Evolutionary conservation across 2,329 filamentous ascomycete species (phyloP).

Genomic region (Xylaria sp.): DNA sequence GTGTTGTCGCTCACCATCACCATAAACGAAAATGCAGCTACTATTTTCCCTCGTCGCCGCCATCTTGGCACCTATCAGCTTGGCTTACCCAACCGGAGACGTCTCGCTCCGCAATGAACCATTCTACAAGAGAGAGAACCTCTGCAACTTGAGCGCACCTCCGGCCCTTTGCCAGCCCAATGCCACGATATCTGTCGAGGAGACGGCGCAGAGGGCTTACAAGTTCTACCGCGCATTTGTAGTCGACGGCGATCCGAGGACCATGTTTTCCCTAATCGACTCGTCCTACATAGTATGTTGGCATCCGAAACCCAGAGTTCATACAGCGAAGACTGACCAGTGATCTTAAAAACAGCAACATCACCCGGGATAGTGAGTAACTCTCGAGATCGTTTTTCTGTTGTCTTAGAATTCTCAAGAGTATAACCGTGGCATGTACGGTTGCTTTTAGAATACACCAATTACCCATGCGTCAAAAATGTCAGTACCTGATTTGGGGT

Average conservation of each 20-base stretch:
- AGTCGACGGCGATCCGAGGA: slow-evolving; percentile 53
- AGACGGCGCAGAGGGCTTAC: slow-evolving; percentile 54
- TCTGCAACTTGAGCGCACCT: slow-evolving; percentile 52
- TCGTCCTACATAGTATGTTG: slow-evolving; percentile 51
- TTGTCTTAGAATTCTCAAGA: background rate
- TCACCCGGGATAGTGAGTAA: slow-evolving; percentile 50
- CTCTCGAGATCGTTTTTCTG: background rate
- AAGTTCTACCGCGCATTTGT: slow-evolving; percentile 56
- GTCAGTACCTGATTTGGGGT: slow-evolving; percentile 1
- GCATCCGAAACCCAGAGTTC: background rate
- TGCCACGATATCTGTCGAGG: slow-evolving; percentile 50
- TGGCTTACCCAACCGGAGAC: slow-evolving; percentile 45
- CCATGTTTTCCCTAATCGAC: slow-evolving; percentile 56
- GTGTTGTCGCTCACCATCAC: background rate
- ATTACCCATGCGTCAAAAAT: background rate
- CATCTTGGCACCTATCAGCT: slow-evolving; percentile 45
- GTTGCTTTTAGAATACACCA: no score
- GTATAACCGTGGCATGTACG: background rate
- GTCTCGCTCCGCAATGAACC: slow-evolving; percentile 31
- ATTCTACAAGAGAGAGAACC: slow-evolving; percentile 51
- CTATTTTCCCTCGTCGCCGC: slow-evolving; percentile 42
- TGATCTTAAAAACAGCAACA: slow-evolving; percentile 50
- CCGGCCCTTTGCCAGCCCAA: slow-evolving; percentile 53
- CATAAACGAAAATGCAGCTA: slow-evolving; percentile 47
- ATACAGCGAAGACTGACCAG: slow-evolving; percentile 6